phyloP scores from a whole-genome alignment of 306 rosid genomes.

The Gleditsia sinensis region DNA sequence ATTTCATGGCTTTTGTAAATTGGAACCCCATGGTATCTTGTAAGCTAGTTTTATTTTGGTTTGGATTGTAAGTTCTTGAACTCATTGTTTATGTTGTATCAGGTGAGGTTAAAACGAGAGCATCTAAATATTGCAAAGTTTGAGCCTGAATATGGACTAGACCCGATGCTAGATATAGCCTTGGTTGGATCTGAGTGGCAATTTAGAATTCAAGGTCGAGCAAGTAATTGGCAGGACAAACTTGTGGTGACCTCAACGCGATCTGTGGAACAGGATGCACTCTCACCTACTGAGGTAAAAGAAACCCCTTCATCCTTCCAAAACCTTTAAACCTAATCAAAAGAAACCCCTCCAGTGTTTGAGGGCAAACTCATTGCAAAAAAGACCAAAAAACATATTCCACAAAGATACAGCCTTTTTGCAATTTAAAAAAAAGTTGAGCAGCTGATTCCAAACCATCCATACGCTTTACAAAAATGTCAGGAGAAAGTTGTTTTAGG shows the following conservation, averaged over 20 bases:
- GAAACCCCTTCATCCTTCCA: background rate
- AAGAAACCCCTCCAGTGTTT: background rate
- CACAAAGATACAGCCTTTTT: background rate
- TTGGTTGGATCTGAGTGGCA: slow-evolving; percentile 98
- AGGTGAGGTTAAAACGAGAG: slow-evolving; percentile 93
- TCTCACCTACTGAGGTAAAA: slow-evolving; percentile 84
- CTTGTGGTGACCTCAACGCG: slow-evolving; percentile 94
- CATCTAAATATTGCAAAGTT: slow-evolving; percentile 84
- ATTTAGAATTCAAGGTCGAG: slow-evolving; percentile 84
- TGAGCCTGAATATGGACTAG: slow-evolving; percentile 89
- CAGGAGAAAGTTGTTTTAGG: background rate
- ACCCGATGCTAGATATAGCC: slow-evolving; percentile 91
- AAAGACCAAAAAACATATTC: background rate
- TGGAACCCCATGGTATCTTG: background rate
- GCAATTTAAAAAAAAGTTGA: background rate
- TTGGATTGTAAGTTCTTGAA: slow-evolving; percentile 21
- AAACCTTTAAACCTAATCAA: background rate
- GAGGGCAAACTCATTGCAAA: background rate
- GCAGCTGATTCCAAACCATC: background rate
- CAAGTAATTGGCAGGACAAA: slow-evolving; percentile 96
- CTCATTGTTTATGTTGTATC: slow-evolving; percentile 21
- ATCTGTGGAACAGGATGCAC: slow-evolving; percentile 85
- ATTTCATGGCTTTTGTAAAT: slow-evolving; percentile 20
- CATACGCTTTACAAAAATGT: background rate
- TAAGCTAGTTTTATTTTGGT: slow-evolving; percentile 8